Percentiles rank a stretch among this genome's conserved stretches.
Evolutionary conservation across 2,329 filamentous ascomycete species (phyloP).

Genomic region (Neonectria coccinea): DNA sequence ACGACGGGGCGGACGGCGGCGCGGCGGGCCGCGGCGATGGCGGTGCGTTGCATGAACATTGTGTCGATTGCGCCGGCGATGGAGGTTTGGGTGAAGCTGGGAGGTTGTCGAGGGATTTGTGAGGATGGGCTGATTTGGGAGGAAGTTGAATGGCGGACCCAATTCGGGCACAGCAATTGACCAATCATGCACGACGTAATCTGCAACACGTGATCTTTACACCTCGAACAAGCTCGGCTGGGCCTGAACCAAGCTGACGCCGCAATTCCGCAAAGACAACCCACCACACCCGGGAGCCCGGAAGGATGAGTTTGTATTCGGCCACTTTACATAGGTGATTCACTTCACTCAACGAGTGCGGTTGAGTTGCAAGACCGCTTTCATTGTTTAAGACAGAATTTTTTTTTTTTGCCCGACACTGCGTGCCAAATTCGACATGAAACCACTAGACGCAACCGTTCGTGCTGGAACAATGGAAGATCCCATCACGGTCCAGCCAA

Average conservation of each 20-base stretch:
- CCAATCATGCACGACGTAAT: constrained; percentile 48
- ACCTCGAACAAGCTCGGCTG: constrained; percentile 32
- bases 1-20: constrained; percentile 64
- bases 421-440: no score
- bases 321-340: background rate
- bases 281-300: background rate
- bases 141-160: constrained; percentile 50
- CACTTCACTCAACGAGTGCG: no score
- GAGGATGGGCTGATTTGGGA: constrained; percentile 60
- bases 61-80: constrained; percentile 44
- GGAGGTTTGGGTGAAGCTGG: constrained; percentile 34
- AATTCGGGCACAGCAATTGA: constrained; percentile 49
- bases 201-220: constrained; percentile 49
- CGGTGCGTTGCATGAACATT: constrained; percentile 75
- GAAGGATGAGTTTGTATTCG: constrained; percentile 4
- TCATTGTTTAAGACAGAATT: no score
- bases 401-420: no score
- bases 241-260: background rate
- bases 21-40: constrained; percentile 70
- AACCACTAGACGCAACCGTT: no score
- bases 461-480: no score
- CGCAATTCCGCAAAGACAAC: constrained; percentile 8
- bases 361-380: no score
- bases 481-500: no score
- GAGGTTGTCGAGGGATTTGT: constrained; percentile 60